These are phyloP conservation scores for Yamadazyma dendronema DNA, from an alignment of 1,139 yeast genomes.

Conservation along the genomic window DNA sequence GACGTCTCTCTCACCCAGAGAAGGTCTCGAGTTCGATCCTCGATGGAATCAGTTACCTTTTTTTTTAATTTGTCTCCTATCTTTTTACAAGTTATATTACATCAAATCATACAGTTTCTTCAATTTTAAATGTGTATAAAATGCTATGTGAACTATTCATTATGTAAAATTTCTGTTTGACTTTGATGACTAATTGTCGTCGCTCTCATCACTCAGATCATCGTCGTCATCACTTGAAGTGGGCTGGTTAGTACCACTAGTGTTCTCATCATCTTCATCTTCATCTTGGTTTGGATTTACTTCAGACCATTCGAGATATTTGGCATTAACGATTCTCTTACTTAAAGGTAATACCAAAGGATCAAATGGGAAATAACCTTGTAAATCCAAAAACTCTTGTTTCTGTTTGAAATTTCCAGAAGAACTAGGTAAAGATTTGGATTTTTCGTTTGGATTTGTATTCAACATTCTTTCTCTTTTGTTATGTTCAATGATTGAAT, in stretches of 20 bases:
- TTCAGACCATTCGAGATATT: slow-evolving; percentile 76
- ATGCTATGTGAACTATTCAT: slow-evolving; percentile 2
- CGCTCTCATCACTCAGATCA: slow-evolving; percentile 2
- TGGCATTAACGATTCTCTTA: slow-evolving; percentile 48
- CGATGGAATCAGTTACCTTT: slow-evolving; percentile 30
- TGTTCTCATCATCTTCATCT: slow-evolving; percentile 61
- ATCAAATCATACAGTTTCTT: too few relatives aligned
- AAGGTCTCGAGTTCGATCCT: slow-evolving; percentile 45
- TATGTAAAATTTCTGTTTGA: too few relatives aligned
- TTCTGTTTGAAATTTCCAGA: slow-evolving; percentile 47
- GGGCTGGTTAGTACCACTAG: slow-evolving; percentile 25
- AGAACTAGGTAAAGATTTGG: slow-evolving; percentile 25
- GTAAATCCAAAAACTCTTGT: slow-evolving; percentile 84
- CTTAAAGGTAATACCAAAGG: slow-evolving; percentile 75
- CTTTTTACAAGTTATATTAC: not conserved
- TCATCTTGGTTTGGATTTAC: slow-evolving; percentile 48
- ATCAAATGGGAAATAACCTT: slow-evolving; percentile 94
- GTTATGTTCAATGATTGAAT: slow-evolving; percentile 88
- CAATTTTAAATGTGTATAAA: not conserved
- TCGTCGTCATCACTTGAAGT: slow-evolving; percentile 24
- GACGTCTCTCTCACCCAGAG: slow-evolving; percentile 41
- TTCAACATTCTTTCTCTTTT: slow-evolving; percentile 60
- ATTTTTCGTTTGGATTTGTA: slow-evolving; percentile 19
- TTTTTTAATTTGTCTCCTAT: slow-evolving; percentile 6
- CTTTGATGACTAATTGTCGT: slow-evolving; percentile 1